Conservation (phyloP, 306 rosid genomes). For the barrel medic (Medicago truncatula) region DNA sequence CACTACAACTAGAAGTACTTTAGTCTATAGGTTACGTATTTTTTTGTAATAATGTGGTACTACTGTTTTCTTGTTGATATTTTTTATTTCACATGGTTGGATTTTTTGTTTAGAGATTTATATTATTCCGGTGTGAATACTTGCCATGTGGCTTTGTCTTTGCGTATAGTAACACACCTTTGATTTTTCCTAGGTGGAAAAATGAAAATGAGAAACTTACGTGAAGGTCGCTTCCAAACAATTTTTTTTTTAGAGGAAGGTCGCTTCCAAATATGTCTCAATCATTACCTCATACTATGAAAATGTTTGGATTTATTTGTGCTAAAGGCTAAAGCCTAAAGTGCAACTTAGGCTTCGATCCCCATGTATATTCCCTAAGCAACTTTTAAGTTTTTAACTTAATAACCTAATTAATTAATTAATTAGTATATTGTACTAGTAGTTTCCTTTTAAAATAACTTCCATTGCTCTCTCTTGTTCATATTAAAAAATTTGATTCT, state of each 20-base stretch:
- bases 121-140: constrained; percentile 30
- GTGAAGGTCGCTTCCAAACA: constrained; percentile 16
- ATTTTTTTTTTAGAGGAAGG: neutral
- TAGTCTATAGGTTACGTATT: constrained; percentile 1
- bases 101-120: constrained; percentile 21
- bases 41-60: neutral
- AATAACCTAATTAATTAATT: neutral
- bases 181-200: neutral
- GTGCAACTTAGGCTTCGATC: constrained; percentile 15
- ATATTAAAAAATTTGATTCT: neutral
- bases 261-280: constrained; percentile 28
- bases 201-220: constrained; percentile 4
- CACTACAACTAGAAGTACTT: constrained; percentile 41
- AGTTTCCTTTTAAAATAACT: neutral
- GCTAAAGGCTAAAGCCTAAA: neutral
- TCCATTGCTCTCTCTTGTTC: neutral
- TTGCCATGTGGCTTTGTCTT: neutral
- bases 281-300: constrained; percentile 28
- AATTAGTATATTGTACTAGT: neutral
- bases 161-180: neutral
- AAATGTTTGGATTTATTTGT: neutral
- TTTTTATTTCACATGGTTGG: constrained; percentile 36
- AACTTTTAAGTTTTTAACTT: neutral
- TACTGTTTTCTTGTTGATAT: constrained; percentile 33
- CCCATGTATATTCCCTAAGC: constrained; percentile 1